Evolutionary conservation across 176 grass and related monocot species (phyloP), one percentile per base, ranked within the genome.

Genomic region (Triticum turgidum): DNA sequence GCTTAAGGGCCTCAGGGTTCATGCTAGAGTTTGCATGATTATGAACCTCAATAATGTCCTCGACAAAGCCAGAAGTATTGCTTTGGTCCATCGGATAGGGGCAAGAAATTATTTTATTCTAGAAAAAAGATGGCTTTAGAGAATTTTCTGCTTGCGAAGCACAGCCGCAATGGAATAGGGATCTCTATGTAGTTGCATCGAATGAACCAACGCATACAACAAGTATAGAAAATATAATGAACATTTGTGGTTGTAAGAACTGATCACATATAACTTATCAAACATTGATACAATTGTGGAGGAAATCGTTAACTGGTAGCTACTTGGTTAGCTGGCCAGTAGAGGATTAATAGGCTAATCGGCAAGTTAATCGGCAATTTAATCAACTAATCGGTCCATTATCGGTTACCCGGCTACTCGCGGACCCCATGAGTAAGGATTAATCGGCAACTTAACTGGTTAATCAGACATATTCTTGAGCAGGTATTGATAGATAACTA

Each of bases 41-140:
- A 30, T 67, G 24, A 65, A 22, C 65, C 58, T 73, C 42, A 79
- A 44, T 65, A 73, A 56, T 79, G 12, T 44, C 73, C 32, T 83
- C 52, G 44, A 14, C 11, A 54, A 80, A 73, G 86, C 51, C 25
- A 33, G 9, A 8, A 39, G 12, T 47, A 75, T 58, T 83, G 18
- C 11, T 73, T 90, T 86, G 73, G 30, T 82, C 89, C 84, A 87
- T 87, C 25, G 22, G 49, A 79, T 79, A 56, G 18, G 17, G 24
- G 25, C 1, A 10, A 54, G 82, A 65, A 83, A 58, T 61, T 41
- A 44, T 24, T 72, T 56, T 72, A 54, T 61, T 78, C 44, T 37
- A 64, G 13, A 39, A 64, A 73, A 74, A 76, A 4, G 4, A 61
- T 2, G 63, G 29, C 4, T 25, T 64, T 0, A 4, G 3, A 25